Evolutionary conservation across 345 rosid species (phyloP), one percentile per base, ranked within the genome.

Genomic region (Sonneratia caseolaris): DNA sequence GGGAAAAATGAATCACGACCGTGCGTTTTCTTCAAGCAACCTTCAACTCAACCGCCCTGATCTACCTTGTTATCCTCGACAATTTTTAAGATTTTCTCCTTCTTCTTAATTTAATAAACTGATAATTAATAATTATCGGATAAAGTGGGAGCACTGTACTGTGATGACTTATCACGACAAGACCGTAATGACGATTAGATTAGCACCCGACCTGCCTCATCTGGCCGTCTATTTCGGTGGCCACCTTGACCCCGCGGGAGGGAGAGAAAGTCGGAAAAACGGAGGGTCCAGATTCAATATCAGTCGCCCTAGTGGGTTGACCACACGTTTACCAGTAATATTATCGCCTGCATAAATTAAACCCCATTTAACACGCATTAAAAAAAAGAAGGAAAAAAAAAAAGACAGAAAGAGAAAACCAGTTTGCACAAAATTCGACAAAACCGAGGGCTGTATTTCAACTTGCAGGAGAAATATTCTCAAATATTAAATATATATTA

Each of bases 1-100:
- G 15, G 27, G 65, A 37, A 69, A 42, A 69, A 43, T n/a, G 65
- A 37, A 32, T 35, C 55, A 15, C 11, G 71, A 66, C 70, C 65
- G 45, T 10, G 24, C 71, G 51, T 66, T 40, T 27, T 16, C 19
- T 40, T 22, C 37, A 73, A 55, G 11, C 75, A 51, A 36, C 14
- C 32, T 27, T 27, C 32, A 27, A 1, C 35, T 4, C 24, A 13
- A 69, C 37, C 42, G 59, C 4, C 59, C 22, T 19, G 59, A 53
- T 53, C 59, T 53, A 14, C 53, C 18, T 1, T 48, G 3, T 12
- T 12, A 27, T 14, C 18, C 15, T 13, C 53, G 16, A 1, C 18
- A 11, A 48, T 15, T 12, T 2, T 13, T 6, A 7, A 2, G 14
- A 10, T 12, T 14, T 2, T 48, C 4, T 48, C 53, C 2, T 48